Conservation (phyloP, 2,329 filamentous ascomycete species). For the Cladosporium halotolerans region DNA sequence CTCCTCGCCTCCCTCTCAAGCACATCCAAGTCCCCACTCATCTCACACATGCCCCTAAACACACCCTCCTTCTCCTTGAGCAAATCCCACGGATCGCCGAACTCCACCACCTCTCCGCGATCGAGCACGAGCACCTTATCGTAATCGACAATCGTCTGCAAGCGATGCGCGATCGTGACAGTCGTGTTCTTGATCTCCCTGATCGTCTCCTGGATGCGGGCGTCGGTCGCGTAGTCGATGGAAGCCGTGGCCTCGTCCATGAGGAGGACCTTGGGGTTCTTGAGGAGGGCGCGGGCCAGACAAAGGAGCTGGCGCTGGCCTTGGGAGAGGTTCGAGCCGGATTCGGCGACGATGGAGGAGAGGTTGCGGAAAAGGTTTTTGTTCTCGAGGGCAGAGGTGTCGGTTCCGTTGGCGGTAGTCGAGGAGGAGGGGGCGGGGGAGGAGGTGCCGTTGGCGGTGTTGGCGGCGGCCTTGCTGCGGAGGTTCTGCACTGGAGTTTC, state of each 20-base stretch:
- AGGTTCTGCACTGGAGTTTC: slow-evolving; percentile 25
- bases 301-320: slow-evolving; percentile 93
- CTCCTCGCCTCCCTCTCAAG: slow-evolving; percentile 51
- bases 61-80: slow-evolving; percentile 63
- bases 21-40: slow-evolving; percentile 56
- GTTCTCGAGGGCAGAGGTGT: slow-evolving; percentile 57
- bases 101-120: slow-evolving; percentile 81
- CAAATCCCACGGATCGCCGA: slow-evolving; percentile 79
- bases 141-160: slow-evolving; percentile 97
- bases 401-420: slow-evolving; percentile 27
- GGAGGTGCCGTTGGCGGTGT: slow-evolving; percentile 22
- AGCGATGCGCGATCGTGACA: slow-evolving; percentile 89
- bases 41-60: slow-evolving; percentile 64
- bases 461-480: slow-evolving; percentile 14
- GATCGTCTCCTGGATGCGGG: slow-evolving; percentile 94
- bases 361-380: slow-evolving; percentile 93
- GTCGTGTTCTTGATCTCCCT: slow-evolving; percentile 88
- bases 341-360: slow-evolving; percentile 75
- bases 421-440: slow-evolving; percentile 24
- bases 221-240: slow-evolving; percentile 92
- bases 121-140: slow-evolving; percentile 95
- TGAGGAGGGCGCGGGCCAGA: slow-evolving; percentile 85
- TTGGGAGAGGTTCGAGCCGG: slow-evolving; percentile 89
- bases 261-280: slow-evolving; percentile 84
- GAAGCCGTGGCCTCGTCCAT: slow-evolving; percentile 99